Base-by-base conservation (phyloP, 495 filamentous ascomycete species). In the Aspergillus biplanus region DNA sequence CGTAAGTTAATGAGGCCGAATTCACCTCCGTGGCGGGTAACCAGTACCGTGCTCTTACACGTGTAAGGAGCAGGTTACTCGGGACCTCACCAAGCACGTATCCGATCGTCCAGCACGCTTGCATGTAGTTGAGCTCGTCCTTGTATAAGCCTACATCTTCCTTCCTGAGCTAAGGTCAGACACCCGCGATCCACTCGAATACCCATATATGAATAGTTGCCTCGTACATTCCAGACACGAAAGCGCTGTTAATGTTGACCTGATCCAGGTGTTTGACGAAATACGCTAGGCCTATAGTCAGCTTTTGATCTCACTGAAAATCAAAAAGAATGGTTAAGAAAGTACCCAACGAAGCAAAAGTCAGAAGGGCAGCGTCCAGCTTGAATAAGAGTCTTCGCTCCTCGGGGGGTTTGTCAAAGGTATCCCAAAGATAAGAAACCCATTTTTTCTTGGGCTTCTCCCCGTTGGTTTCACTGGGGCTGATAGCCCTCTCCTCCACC, bases 11-110 rank as follows among this genome's bases (percentile, higher is more conserved):
- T 32, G 27, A 16, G 39, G 16, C 27, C 5, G 44, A 35, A 1
- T 32, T 0, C 66, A 76, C 73, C 67, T 76, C 75, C 61, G 73
- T 73, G 8, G 83, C 72, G 1, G 86, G 87, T 47, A 90, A 84
- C 80, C 81, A 86, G 59, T 85, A 82, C 9, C 82, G 79, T 0
- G 86, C 86, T 8, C 83, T 78, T 7, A 89, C 63, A 4, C 73
- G 68, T 7, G 82, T 86, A 35, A 89, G 67, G 34, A 88, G 76
- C 18, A 89, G 74, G 65, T 88, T 85, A 67, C 80, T 83, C 0
- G 86, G 87, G 39, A 89, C 82, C 63, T 89, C 78, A 12, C 86
- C 86, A 48, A 89, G 76, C 3, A 89, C 82, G 63, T 88, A 86
- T 13, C 87, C 87, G 15, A 87, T 81, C 0, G 86, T 89, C 82